Evolutionary conservation across 345 rosid species (phyloP).

Genomic region (Salix dunnii): DNA sequence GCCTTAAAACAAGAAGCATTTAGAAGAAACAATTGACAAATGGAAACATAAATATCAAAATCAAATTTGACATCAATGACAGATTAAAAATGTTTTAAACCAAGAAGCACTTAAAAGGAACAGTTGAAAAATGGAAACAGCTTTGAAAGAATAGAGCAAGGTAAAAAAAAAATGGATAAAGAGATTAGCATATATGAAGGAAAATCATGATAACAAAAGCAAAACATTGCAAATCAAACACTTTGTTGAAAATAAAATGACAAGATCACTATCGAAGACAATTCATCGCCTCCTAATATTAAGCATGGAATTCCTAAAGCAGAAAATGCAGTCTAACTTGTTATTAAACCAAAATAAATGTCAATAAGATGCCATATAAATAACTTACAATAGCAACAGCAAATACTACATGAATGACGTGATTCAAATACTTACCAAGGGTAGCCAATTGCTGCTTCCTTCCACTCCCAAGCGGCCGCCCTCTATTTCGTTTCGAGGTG

Average conservation of each 20-base stretch:
- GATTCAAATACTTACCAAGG: slow-evolving; percentile 57
- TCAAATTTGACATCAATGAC: neutral
- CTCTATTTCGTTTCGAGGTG: slow-evolving; percentile 57
- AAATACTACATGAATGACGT: neutral
- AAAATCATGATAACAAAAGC: neutral
- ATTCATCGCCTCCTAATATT: neutral
- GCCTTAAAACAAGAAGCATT: neutral
- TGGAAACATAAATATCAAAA: neutral
- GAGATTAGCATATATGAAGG: neutral
- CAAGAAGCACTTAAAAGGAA: neutral
- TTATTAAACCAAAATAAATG: neutral
- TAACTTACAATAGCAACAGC: slow-evolving; percentile 6
- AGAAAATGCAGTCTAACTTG: neutral
- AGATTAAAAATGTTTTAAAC: neutral
- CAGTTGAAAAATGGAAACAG: neutral
- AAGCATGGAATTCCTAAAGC: neutral
- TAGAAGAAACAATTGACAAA: neutral
- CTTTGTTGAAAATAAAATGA: neutral
- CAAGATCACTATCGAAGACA: neutral
- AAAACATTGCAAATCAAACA: neutral
- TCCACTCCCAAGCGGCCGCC: slow-evolving; percentile 97
- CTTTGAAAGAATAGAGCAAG: neutral
- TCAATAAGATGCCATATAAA: neutral
- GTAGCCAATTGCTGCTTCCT: slow-evolving; percentile 90
- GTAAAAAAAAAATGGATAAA: neutral